These are phyloP conservation scores for Diplodia mutila DNA, from an alignment of 2,329 filamentous ascomycete genomes.

Conservation along the genomic window DNA sequence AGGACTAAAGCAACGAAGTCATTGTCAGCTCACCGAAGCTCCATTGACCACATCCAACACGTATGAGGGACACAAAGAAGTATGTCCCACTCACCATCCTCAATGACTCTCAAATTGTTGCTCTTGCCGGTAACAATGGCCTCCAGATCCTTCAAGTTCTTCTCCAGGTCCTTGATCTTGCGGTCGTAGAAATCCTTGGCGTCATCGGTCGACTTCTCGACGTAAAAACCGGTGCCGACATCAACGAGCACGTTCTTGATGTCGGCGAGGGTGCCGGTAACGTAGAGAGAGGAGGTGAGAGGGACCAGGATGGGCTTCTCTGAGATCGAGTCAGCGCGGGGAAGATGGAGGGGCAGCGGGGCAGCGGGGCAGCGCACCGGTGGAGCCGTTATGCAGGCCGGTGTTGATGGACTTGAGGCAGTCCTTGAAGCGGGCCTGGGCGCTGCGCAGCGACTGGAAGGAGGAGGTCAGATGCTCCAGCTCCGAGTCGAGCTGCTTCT, in stretches of 20 bases:
- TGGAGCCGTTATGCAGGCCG: slow-evolving; percentile 52
- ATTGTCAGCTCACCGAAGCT: neutral
- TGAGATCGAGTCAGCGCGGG: slow-evolving; percentile 33
- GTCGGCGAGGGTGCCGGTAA: slow-evolving; percentile 73
- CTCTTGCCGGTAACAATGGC: slow-evolving; percentile 75
- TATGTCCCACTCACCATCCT: slow-evolving; percentile 62
- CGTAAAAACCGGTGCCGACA: slow-evolving; percentile 89
- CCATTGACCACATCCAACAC: neutral
- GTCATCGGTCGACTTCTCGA: slow-evolving; percentile 76
- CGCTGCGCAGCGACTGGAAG: slow-evolving; percentile 85
- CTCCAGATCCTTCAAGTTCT: slow-evolving; percentile 69
- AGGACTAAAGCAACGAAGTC: slow-evolving; percentile 5
- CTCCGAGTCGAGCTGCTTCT: slow-evolving; percentile 95
- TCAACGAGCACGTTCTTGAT: slow-evolving; percentile 67
- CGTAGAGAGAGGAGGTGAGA: slow-evolving; percentile 91
- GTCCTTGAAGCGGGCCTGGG: slow-evolving; percentile 89
- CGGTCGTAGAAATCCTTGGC: slow-evolving; percentile 68
- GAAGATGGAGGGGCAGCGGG: neutral
- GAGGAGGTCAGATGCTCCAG: slow-evolving; percentile 91
- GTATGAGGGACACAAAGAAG: neutral
- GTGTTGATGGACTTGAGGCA: slow-evolving; percentile 77
- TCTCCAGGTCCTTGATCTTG: slow-evolving; percentile 68
- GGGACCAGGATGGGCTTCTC: slow-evolving; percentile 80
- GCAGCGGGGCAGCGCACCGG: slow-evolving; percentile 19
- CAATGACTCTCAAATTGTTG: slow-evolving; percentile 80